Conservation (phyloP, 805 yeast species). For the Yamadazyma kitorensis region DNA sequence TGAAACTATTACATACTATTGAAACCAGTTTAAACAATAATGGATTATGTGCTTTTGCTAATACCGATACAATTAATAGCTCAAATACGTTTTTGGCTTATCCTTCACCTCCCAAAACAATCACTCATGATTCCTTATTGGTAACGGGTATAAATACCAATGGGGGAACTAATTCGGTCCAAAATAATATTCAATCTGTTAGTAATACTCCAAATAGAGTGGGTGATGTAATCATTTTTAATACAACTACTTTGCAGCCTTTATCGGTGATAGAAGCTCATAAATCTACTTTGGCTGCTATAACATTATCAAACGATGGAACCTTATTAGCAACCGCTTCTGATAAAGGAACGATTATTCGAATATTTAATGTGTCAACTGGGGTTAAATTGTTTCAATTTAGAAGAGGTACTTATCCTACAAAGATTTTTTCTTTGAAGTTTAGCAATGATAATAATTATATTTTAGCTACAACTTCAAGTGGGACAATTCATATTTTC, state of each 20-base stretch:
- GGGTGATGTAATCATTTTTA: constrained; percentile 79
- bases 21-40: constrained; percentile 42
- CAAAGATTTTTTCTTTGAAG: constrained; percentile 70
- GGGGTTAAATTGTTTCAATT: constrained; percentile 68
- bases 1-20: constrained; percentile 42
- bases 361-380: constrained; percentile 70
- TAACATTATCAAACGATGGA: constrained; percentile 74
- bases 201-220: constrained; percentile 44
- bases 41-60: constrained; percentile 62
- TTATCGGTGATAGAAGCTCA: constrained; percentile 84
- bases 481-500: constrained; percentile 92
- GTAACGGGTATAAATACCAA: constrained; percentile 40
- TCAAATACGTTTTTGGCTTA: constrained; percentile 61
- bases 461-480: constrained; percentile 81
- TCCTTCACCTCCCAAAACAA: constrained; percentile 70
- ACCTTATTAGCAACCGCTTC: constrained; percentile 84
- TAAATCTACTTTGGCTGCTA: constrained; percentile 66
- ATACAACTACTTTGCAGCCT: constrained; percentile 70
- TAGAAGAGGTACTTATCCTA: constrained; percentile 83
- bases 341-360: constrained; percentile 81
- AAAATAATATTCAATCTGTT: constrained; percentile 38
- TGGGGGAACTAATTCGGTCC: constrained; percentile 38
- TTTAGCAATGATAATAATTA: constrained; percentile 71
- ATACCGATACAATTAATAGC: constrained; percentile 16
- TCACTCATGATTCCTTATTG: constrained; percentile 40